Percentiles rank a stretch among this genome's conserved stretches.
phyloP scores from a whole-genome alignment of 2,329 filamentous ascomycete species.

The Pseudonectria buxi region DNA sequence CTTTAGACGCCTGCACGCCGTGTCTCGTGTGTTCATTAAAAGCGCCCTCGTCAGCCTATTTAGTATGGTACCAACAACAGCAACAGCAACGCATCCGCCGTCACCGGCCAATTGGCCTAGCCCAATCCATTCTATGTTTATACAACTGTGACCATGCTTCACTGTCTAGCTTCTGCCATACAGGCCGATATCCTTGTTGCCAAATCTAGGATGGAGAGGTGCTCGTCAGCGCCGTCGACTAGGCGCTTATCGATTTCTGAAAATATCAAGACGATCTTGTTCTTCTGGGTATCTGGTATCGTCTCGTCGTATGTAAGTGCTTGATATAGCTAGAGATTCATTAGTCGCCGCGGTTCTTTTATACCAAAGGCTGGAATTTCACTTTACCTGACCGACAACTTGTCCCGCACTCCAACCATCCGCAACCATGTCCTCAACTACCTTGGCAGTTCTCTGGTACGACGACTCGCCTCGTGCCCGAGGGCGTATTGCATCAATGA shows the following conservation, averaged over 20 bases:
- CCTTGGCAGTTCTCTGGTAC: slow-evolving; percentile 68
- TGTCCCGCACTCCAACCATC: slow-evolving; percentile 96
- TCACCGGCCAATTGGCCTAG: no score
- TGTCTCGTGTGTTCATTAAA: not conserved
- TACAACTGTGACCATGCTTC: not conserved
- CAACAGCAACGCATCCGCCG: no score
- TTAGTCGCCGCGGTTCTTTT: slow-evolving; percentile 4
- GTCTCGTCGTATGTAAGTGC: slow-evolving; percentile 75
- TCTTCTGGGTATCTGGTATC: slow-evolving; percentile 80
- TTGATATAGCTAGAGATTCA: slow-evolving; percentile 63
- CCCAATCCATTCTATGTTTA: no score
- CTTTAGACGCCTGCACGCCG: slow-evolving; percentile 10
- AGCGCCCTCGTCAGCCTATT: not conserved
- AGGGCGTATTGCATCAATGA: slow-evolving; percentile 73
- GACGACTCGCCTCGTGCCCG: slow-evolving; percentile 57
- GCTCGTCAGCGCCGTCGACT: slow-evolving; percentile 92
- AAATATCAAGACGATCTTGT: slow-evolving; percentile 80
- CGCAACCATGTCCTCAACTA: slow-evolving; percentile 84
- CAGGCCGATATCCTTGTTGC: slow-evolving; percentile 73
- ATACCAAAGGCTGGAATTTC: not conserved
- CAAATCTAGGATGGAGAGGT: slow-evolving; percentile 82
- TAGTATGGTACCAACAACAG: not conserved
- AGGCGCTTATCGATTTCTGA: slow-evolving; percentile 92
- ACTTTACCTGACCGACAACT: slow-evolving; percentile 66
- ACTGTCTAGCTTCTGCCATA: slow-evolving; percentile 38